Base-by-base conservation (phyloP, 345 rosid genomes). In the Clausena lansium region DNA sequence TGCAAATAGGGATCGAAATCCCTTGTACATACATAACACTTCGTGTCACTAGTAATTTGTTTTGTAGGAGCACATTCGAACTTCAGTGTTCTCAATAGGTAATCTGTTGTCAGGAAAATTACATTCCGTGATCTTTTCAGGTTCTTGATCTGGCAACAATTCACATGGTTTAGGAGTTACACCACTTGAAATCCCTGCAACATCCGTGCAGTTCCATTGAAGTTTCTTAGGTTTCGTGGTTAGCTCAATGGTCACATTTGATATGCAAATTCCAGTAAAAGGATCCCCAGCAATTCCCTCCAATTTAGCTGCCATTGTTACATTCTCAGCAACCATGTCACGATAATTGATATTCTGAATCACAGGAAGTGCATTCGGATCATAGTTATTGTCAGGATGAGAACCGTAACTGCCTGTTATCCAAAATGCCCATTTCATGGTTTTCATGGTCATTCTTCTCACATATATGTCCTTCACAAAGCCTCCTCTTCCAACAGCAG, bases 341-440 rank as follows among this genome's bases (percentile, higher is more conserved):
- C 83, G 84, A 78, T 88, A 92, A 19, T 91, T 89, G 54, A 93
- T 92, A 77, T 88, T 86, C 70, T 84, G 79, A 33, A 95, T 90
- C 62, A 82, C 79, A 1, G 98, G 91, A 27, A 92, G 70, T 0
- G 98, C 99, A 0, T 90, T 88, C 1, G 91, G 90, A 80, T 93
- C 93, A 54, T 81, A 93, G 68, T 91, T 86, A 14, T 86, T 82
- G 70, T 91, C 97, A 0, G 99, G 89, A 57, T 95, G 99, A 6
- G 92, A 85, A 9, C 89, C 93, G 36, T 93, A 95, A 33, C 87
- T 80, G 19, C 99, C 94, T n/a, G 97, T 89, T 88, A 95, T 92
- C 99, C 97, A 95, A 59, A 92, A 95, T 1, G 85, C 97, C 79
- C 87, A 90, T 64, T 95, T 89, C 98, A 92, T 92, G 4, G 96